These are phyloP conservation scores for Boletus holoroseus DNA, from an alignment of 1,284 basidiomycete genomes.

Conservation along the genomic window DNA sequence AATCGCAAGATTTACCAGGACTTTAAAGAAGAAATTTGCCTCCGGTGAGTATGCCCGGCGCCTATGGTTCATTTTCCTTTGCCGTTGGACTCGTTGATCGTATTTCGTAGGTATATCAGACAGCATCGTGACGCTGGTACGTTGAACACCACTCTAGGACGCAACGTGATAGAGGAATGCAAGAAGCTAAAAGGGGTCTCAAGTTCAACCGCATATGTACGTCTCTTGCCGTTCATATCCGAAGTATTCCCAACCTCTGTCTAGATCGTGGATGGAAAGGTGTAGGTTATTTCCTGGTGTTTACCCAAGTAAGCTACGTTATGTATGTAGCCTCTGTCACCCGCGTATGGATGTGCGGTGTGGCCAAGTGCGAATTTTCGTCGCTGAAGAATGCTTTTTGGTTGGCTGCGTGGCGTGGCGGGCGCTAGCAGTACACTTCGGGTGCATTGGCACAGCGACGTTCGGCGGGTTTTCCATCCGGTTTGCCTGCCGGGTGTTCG, in stretches of 20 bases:
- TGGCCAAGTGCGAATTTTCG: not conserved
- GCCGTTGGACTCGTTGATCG: not conserved
- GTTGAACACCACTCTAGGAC: slow-evolving; percentile 45
- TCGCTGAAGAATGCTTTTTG: not conserved
- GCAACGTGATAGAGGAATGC: slow-evolving; percentile 58
- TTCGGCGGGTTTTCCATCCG: not conserved
- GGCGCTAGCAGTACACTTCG: too few relatives aligned
- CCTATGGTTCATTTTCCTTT: too few relatives aligned
- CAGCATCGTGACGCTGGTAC: slow-evolving; percentile 46
- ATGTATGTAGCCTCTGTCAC: not conserved
- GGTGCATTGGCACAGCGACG: not conserved
- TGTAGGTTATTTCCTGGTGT: slow-evolving; percentile 8
- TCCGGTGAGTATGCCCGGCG: slow-evolving; percentile 42
- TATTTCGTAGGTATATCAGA: slow-evolving; percentile 45
- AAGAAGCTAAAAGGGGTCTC: slow-evolving; percentile 55
- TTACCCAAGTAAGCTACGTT: not conserved
- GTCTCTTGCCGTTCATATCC: not conserved
- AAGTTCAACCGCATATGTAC: slow-evolving; percentile 26
- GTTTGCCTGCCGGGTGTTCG: not conserved
- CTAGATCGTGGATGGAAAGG: slow-evolving; percentile 24
- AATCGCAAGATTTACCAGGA: slow-evolving; percentile 75
- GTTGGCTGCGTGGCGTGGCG: not conserved
- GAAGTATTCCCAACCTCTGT: not conserved
- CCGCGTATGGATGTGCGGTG: not conserved
- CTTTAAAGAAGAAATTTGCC: slow-evolving; percentile 68